These are phyloP conservation scores for Lactifluus subvellereus DNA, from an alignment of 768 basidiomycete genomes.

Conservation along the genomic window DNA sequence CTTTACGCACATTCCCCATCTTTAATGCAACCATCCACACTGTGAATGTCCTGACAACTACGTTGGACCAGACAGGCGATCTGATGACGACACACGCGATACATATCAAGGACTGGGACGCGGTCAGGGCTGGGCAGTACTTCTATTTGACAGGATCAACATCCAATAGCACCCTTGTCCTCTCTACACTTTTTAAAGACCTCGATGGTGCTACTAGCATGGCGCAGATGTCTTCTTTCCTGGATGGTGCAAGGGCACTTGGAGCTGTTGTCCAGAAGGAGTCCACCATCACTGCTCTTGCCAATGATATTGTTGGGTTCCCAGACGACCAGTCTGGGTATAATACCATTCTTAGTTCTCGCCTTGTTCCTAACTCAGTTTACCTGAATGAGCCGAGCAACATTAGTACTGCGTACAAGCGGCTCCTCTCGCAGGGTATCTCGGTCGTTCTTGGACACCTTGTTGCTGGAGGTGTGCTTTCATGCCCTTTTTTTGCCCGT, in stretches of 20 bases:
- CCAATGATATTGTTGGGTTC: constrained; percentile 6
- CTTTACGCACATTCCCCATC: too few species aligned
- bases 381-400: neutral
- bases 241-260: constrained; percentile 9
- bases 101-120: too few species aligned
- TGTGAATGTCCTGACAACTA: constrained; percentile 28
- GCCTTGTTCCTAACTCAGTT: neutral
- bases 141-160: constrained; percentile 30
- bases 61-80: constrained; percentile 35
- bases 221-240: constrained; percentile 18
- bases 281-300: neutral
- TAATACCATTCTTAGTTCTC: constrained; percentile 17
- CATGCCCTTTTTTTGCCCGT: too few species aligned
- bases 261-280: constrained; percentile 17
- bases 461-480: neutral
- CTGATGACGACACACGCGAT: constrained; percentile 29
- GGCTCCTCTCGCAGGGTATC: constrained; percentile 9
- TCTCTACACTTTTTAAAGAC: constrained; percentile 23
- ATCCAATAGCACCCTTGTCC: constrained; percentile 2
- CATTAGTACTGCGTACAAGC: constrained; percentile 13
- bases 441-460: neutral
- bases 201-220: constrained; percentile 13
- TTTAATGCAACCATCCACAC: constrained; percentile 16
- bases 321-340: constrained; percentile 15
- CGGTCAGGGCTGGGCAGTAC: constrained; percentile 15